phyloP scores from a whole-genome alignment of 306 rosid species.

The Phaseolus lunatus region DNA sequence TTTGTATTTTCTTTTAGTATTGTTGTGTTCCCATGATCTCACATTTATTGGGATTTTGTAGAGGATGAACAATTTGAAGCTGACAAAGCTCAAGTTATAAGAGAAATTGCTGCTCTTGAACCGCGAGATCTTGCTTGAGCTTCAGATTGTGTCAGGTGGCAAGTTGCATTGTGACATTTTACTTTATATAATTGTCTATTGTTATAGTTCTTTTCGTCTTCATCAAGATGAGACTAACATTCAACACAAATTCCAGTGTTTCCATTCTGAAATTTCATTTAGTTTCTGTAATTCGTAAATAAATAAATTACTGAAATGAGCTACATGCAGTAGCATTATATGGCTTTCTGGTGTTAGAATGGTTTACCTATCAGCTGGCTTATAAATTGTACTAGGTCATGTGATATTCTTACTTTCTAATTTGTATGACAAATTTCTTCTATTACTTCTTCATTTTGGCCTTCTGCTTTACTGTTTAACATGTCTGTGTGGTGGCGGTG shows the following conservation, averaged over 20 bases:
- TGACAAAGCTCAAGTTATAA: conserved; percentile 90
- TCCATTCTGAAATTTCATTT: conserved; percentile 39
- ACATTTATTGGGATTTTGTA: conserved; percentile 48
- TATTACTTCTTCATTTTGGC: neutral
- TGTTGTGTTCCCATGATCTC: conserved; percentile 34
- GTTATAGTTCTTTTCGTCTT: conserved; percentile 36
- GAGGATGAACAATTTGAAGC: conserved; percentile 96
- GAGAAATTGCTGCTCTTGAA: conserved; percentile 83
- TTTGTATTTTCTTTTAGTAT: conserved; percentile 17
- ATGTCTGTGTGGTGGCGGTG: too few species aligned
- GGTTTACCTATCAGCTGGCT: conserved; percentile 25
- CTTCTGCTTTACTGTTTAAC: neutral
- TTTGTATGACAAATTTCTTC: conserved; percentile 10
- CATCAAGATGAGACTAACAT: conserved; percentile 31
- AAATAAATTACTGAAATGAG: conserved; percentile 58
- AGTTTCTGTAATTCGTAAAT: conserved; percentile 54
- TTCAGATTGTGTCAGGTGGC: conserved; percentile 12
- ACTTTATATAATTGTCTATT: conserved; percentile 40
- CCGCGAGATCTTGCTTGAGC: conserved; percentile 56
- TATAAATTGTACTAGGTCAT: neutral
- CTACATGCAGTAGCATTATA: conserved; percentile 27
- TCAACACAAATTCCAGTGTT: conserved; percentile 19
- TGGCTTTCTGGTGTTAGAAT: conserved; percentile 32
- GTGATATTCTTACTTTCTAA: conserved; percentile 14
- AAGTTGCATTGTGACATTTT: conserved; percentile 24